Base-by-base conservation (phyloP, 306 rosid genomes). In the Quercus parvula region DNA sequence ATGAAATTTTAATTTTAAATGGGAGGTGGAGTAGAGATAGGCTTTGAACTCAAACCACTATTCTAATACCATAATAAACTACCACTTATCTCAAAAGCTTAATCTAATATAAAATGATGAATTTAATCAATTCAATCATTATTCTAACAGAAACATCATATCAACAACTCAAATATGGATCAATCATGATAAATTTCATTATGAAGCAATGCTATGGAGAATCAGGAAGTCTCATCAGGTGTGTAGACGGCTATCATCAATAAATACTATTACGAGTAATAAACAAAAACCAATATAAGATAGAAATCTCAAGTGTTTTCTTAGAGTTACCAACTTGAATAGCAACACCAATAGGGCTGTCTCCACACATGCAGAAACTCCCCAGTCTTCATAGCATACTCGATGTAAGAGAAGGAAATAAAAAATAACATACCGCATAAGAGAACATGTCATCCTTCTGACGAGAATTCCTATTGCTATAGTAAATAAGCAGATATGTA, bases 391-490 rank as follows among this genome's bases (percentile, higher is more conserved):
- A 69, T 72, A 77, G 61, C 75, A 81, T 54, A 76, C 70, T 74
- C 73, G 66, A 58, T 70, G 20, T 8, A 79, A 67, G 85, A 84
- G 66, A 27, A 78, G 67, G 74, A 88, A 79, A 81, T 24, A 81
- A 79, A 64, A 25, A 85, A 80, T 79, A 79, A 79, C 97, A 81
- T 92, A 95, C 99, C 99, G 95, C 97, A 89, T 72, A 83, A 75
- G 89, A 84, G 84, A 91, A 90, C 91, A 92, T 91, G 89, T 95
- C 99, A 88, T 95, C 97, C 90, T 84, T 85, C 89, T 85, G 96
- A 74, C 82, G 67, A 74, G 91, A 80, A 81, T 85, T 88, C 74
- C 85, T 68, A 81, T 81, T 85, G 88, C 97, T 89, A 77, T 87
- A 83, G 91, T 86, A 95, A 81, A 92, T 80, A 73, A 92, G 91